Percentiles rank a stretch among this genome's conserved stretches.
phyloP scores from a whole-genome alignment of 495 filamentous ascomycete species.

The Daldinia loculata region DNA sequence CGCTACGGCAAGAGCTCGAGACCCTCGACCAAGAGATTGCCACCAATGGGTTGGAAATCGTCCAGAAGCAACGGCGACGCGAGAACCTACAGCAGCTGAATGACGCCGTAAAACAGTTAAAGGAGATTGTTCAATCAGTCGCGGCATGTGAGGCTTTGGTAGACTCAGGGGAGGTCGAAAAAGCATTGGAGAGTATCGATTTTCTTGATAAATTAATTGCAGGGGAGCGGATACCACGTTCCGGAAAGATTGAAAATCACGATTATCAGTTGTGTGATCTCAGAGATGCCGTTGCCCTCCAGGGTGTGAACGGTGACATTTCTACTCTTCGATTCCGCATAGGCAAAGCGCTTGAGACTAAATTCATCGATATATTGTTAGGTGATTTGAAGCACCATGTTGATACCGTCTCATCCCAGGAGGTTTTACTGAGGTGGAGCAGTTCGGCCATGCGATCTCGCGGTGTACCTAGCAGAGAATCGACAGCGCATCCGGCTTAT shows the following conservation, averaged over 20 bases:
- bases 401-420: constrained; percentile 71
- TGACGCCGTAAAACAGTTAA: constrained; percentile 83
- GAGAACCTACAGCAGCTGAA: constrained; percentile 88
- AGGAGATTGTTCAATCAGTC: constrained; percentile 77
- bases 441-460: constrained; percentile 62
- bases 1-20: constrained; percentile 78
- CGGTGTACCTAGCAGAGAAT: constrained; percentile 70
- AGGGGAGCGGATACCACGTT: constrained; percentile 53
- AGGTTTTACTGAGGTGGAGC: constrained; percentile 81
- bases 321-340: constrained; percentile 77
- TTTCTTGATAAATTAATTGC: constrained; percentile 79
- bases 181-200: constrained; percentile 78
- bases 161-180: constrained; percentile 80
- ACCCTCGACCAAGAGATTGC: constrained; percentile 89
- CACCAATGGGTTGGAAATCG: constrained; percentile 82
- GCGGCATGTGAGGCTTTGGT: constrained; percentile 80
- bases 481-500: constrained; percentile 76
- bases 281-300: constrained; percentile 77
- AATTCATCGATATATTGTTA: constrained; percentile 80
- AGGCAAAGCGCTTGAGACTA: constrained; percentile 83
- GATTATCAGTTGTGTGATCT: constrained; percentile 68
- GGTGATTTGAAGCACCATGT: constrained; percentile 84
- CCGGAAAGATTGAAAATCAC: constrained; percentile 46
- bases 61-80: constrained; percentile 78
- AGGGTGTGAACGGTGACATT: constrained; percentile 80